Percentiles rank a stretch among this genome's conserved stretches.
These are phyloP conservation scores for Xylariaceae sp. DNA, from an alignment of 2,329 filamentous ascomycete species.

Conservation along the genomic window DNA sequence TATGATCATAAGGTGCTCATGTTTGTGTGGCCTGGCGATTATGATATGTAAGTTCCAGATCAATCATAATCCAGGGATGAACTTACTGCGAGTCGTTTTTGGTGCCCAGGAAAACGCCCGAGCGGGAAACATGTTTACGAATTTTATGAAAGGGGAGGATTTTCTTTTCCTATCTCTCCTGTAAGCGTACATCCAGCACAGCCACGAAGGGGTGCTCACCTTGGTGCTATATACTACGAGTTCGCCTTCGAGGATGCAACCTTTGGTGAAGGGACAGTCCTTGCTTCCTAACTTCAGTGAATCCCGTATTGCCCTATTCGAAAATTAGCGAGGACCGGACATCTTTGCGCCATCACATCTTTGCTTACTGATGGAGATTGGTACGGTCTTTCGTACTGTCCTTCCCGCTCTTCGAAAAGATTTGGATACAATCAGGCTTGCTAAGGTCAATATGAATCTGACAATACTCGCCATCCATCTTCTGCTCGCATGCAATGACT, in stretches of 20 bases:
- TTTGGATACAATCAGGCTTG: constrained; percentile 58
- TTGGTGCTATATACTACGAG: constrained; percentile 70
- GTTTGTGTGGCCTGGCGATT: constrained; percentile 37
- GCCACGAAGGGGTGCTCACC: constrained; percentile 30
- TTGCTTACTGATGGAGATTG: constrained; percentile 49
- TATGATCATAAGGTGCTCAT: constrained; percentile 57
- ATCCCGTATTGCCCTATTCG: constrained; percentile 49
- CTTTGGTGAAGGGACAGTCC: constrained; percentile 53
- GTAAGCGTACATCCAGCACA: not conserved
- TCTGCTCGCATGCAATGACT: constrained; percentile 69
- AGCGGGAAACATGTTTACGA: constrained; percentile 69
- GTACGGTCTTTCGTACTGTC: constrained; percentile 71
- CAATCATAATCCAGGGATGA: not conserved
- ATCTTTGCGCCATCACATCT: not conserved
- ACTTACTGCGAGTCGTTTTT: constrained; percentile 62
- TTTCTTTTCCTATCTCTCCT: constrained; percentile 41
- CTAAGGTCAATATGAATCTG: constrained; percentile 75
- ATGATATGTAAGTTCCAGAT: constrained; percentile 17
- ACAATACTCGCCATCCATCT: constrained; percentile 86
- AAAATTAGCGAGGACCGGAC: not conserved
- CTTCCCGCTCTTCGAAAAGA: constrained; percentile 90
- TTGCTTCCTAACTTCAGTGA: constrained; percentile 57
- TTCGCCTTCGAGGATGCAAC: constrained; percentile 80
- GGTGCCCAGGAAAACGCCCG: constrained; percentile 63
- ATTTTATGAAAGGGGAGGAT: constrained; percentile 78